Evolutionary conservation across 148 eudicot genomes (phyloP), one percentile per base, ranked within the genome.

Genomic region (Bassia scoparia): DNA sequence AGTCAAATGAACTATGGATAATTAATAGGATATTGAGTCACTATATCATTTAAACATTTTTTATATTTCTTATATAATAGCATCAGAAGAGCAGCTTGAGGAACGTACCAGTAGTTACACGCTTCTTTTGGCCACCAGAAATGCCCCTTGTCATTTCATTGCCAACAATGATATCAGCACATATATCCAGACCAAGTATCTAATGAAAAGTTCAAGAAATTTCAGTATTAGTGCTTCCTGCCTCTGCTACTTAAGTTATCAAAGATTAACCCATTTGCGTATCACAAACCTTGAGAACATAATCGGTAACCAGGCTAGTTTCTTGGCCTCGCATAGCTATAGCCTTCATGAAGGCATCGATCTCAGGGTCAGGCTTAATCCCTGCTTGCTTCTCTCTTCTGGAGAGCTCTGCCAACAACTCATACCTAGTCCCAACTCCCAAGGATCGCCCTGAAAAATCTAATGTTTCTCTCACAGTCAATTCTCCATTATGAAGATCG

Each of bases 91-190:
- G 33, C 11, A 66, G 37, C 52, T 20, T n/a, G n/a, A 0, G 21
- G 38, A 9, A 60, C 37, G 55, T 86, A 93, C 98, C 98, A 56
- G 87, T 85, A 44, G 98, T 92, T 14, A 86, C 81, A 43, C 98
- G 98, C 83, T 92, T 92, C 87, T 90, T 92, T 79, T 93, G 87
- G 41, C 98, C 98, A 60, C 98, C 98, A 44, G 98, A 93, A 49
- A 93, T 86, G 26, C 98, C 98, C 76, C 98, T 79, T 77, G 80
- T 86, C 96, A 93, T 88, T 23, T 88, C 90, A 80, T 93, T 89
- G 12, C 98, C 98, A 54, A 87, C 89, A 65, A 86, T 61, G 20
- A 76, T 80, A 85, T 86, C 96, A 16, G 91, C 83, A 79, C 97
- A 92, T 69, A 85, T 87, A 81, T 87, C 90, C 73, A 87, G 56